phyloP scores from a whole-genome alignment of 31 red algal species.

The Pterothamnion heteromorphum region DNA sequence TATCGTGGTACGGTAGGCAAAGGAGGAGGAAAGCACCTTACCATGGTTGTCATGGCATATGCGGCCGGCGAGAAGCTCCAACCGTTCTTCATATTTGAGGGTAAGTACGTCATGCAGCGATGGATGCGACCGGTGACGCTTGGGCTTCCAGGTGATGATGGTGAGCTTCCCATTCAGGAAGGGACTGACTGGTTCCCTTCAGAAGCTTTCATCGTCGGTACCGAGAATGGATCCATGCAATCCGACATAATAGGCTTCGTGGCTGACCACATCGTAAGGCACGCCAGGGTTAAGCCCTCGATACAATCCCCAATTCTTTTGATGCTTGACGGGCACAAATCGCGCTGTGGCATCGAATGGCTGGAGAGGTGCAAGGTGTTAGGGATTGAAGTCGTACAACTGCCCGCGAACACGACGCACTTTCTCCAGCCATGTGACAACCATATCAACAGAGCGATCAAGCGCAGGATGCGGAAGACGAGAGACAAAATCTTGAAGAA shows the following conservation, averaged over 20 bases:
- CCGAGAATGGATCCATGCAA: not conserved
- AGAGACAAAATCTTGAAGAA: not conserved
- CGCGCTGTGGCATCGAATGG: not conserved
- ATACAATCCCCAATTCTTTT: not conserved
- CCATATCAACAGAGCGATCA: conserved; percentile 11
- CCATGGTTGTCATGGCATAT: not conserved
- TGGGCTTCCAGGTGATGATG: not conserved
- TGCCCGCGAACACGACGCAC: conserved; percentile 45
- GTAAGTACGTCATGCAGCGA: conserved; percentile 14
- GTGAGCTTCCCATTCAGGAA: not conserved
- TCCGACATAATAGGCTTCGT: conserved; percentile 17
- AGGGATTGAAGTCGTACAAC: conserved; percentile 9
- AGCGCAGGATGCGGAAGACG: not conserved
- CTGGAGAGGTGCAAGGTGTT: not conserved
- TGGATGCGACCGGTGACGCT: not conserved
- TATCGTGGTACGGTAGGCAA: not conserved
- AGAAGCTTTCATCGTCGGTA: not conserved
- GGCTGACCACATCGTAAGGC: not conserved
- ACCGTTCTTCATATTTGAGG: conserved; percentile 14
- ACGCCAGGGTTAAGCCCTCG: not conserved
- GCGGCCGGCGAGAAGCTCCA: not conserved
- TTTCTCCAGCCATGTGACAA: no score
- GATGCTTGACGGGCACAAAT: conserved; percentile 15
- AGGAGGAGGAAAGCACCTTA: conserved; percentile 1
- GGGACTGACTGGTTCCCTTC: not conserved